Base-by-base conservation (phyloP, 352 stramenopile genomes). In the Pythium aphanidermatum region DNA sequence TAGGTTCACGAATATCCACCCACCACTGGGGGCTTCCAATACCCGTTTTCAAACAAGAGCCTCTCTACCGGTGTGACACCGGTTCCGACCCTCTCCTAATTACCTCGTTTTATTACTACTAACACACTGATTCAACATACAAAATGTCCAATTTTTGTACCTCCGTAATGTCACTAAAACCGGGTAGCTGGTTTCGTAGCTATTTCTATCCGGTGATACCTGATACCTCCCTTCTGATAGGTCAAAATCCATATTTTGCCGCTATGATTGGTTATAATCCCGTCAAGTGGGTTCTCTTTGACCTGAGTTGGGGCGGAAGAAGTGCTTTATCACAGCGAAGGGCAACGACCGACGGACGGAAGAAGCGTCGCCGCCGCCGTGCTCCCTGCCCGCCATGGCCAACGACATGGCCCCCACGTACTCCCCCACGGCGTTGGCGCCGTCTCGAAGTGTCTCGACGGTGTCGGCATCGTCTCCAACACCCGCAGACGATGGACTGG, bases 371-470 rank as follows among this genome's bases (percentile, higher is more conserved):
- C n/a, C n/a, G n/a, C n/a, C n/a, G n/a, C n/a, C n/a, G n/a, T 38
- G 13, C 32, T 38, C 8, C 32, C 8, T 38, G 32, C 11, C 16
- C 11, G 16, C 11, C 42, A 62, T 62, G 54, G 54, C 54, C 11
- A 62, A 62, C 54, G 54, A 62, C n/a, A 40, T 46, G 8, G 48
- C 47, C 17, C 29, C 49, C 3, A 28, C 20, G 24, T 26, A 13
- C 21, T 53, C 47, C 21, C 46, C 55, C 12, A 39, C 43, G 32
- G 46, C 34, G 31, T 38, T 51, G 16, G 35, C 52, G 43, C 25
- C 41, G 30, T 36, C 38, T 9, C 10, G 14, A 14, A 28, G 35
- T n/a, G 46, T 17, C 5, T 21, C 20, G 19, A 16, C 39, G 19
- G 17, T 37, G 10, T 5, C 9, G 42, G 14, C 20, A 6, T 20